Base-by-base conservation (phyloP, 306 rosid genomes). In the Vigna hirtella region DNA sequence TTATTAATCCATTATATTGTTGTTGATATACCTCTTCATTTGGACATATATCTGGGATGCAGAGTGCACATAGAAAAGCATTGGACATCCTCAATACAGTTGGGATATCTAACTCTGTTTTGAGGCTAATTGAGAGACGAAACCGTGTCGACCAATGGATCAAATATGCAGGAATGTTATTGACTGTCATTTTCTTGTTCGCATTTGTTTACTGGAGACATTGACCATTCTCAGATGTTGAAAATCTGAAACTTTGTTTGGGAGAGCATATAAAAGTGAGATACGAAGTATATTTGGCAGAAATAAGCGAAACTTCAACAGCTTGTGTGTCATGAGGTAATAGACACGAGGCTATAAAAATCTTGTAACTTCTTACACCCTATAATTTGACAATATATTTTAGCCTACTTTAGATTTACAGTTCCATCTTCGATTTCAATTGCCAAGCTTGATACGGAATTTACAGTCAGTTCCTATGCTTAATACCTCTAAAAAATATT, bases 21-120 rank as follows among this genome's bases (percentile, higher is more conserved):
- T 26, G 3, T 26, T 26, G 51, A 68, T 52, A 32, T 34, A 24
- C 50, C 16, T 50, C 68, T 20, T 40, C 53, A 45, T 71, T 68
- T 55, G 66, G 50, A 11, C 5, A 15, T 42, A 1, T 48, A 43
- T 74, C 50, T 69, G 10, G 81, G 65, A 45, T 84, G 64, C 87
- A 91, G 98, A 90, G 87, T 70, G 97, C 97, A 40, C 98, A 93
- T 59, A 81, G 97, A 78, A 91, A 93, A 81, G 97, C 92, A 63
- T 77, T 90, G 74, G 98, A 93, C 66, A 85, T 93, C 18, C 88
- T 95, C 16, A 90, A 93, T 77, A 90, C 96, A 52, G 90, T 93
- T 73, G 97, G 98, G 90, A 85, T 93, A 32, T 93, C 98, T 18
- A 93, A 91, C 73, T 80, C 93, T 8, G 91, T 93, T 55, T 72